These are phyloP conservation scores for Podaxis sp. DNA, from an alignment of 768 basidiomycete genomes.

Conservation along the genomic window DNA sequence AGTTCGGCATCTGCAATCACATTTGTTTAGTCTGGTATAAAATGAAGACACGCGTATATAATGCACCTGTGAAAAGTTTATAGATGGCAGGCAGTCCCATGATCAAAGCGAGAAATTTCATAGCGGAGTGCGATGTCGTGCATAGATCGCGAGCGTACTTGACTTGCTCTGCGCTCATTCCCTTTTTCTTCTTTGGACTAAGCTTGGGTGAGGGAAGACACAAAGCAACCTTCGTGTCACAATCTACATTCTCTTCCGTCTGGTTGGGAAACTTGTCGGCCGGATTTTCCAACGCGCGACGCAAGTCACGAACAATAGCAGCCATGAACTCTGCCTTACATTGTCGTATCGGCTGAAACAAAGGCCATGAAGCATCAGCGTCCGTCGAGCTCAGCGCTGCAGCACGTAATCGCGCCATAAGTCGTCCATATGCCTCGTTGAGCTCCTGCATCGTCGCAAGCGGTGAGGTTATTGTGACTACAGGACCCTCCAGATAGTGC, in stretches of 20 bases:
- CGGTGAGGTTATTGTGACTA: slow-evolving; percentile 54
- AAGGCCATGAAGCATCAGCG: slow-evolving; percentile 62
- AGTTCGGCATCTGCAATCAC: slow-evolving; percentile 54
- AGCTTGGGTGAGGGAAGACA: slow-evolving; percentile 66
- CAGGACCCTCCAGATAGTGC: slow-evolving; percentile 64
- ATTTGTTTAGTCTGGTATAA: slow-evolving; percentile 12
- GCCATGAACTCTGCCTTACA: slow-evolving; percentile 50
- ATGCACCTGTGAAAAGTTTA: slow-evolving; percentile 60
- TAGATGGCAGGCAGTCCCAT: slow-evolving; percentile 62
- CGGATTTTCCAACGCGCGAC: slow-evolving; percentile 64
- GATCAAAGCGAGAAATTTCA: slow-evolving; percentile 61
- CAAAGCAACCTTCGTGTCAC: slow-evolving; percentile 23
- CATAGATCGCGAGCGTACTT: slow-evolving; percentile 80
- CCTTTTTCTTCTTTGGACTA: slow-evolving; percentile 66
- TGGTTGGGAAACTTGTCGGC: slow-evolving; percentile 23
- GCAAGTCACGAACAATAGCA: slow-evolving; percentile 68
- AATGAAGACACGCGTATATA: slow-evolving; percentile 15
- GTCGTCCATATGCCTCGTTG: slow-evolving; percentile 72
- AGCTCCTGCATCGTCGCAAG: slow-evolving; percentile 54
- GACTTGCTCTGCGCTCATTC: slow-evolving; percentile 76
- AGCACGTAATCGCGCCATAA: slow-evolving; percentile 63
- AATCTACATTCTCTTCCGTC: slow-evolving; percentile 26
- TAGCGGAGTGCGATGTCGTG: slow-evolving; percentile 67
- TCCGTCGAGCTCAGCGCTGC: slow-evolving; percentile 45
- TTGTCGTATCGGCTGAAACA: slow-evolving; percentile 70